Percentiles rank a stretch among this genome's conserved stretches.
These are phyloP conservation scores for Primulina eburnea DNA, from an alignment of 257 asterid genomes.

Conservation along the genomic window DNA sequence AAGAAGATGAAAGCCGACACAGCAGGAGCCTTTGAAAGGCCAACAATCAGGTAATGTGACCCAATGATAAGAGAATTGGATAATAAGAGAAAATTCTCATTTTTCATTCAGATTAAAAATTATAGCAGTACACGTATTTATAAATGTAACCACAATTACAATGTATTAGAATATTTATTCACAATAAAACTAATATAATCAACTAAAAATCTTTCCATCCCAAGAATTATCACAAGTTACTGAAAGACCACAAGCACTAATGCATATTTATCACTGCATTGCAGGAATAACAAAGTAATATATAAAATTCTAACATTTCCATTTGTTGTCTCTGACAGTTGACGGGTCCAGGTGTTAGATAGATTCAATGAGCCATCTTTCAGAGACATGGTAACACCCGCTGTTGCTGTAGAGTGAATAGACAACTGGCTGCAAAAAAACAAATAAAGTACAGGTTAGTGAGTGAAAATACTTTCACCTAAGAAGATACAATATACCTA, in stretches of 20 bases:
- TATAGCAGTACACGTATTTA: background rate
- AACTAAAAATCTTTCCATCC: background rate
- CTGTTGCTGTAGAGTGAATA: conserved; percentile 69
- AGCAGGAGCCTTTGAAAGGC: background rate
- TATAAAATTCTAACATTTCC: conserved; percentile 63
- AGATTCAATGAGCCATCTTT: conserved; percentile 90
- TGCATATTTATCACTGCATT: conserved; percentile 1
- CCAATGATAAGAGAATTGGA: too few relatives aligned
- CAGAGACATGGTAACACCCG: conserved; percentile 78
- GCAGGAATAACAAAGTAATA: conserved; percentile 1
- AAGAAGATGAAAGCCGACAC: too few relatives aligned
- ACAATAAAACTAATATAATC: too few relatives aligned
- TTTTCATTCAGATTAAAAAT: too few relatives aligned
- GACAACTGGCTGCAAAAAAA: conserved; percentile 66
- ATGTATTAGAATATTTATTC: background rate
- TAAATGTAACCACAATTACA: background rate
- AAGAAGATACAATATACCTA: conserved; percentile 11
- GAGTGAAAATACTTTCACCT: conserved; percentile 14
- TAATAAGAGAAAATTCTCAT: too few relatives aligned
- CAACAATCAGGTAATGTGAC: background rate
- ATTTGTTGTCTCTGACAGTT: conserved; percentile 65
- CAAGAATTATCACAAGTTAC: conserved; percentile 14
- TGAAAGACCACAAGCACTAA: conserved; percentile 9
- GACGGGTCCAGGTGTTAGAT: conserved; percentile 88
- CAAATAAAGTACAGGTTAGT: conserved; percentile 14